Percentiles rank a stretch among this genome's conserved stretches.
phyloP scores from a whole-genome alignment of 495 filamentous ascomycete genomes.

The Talaromyces stipitatus region DNA sequence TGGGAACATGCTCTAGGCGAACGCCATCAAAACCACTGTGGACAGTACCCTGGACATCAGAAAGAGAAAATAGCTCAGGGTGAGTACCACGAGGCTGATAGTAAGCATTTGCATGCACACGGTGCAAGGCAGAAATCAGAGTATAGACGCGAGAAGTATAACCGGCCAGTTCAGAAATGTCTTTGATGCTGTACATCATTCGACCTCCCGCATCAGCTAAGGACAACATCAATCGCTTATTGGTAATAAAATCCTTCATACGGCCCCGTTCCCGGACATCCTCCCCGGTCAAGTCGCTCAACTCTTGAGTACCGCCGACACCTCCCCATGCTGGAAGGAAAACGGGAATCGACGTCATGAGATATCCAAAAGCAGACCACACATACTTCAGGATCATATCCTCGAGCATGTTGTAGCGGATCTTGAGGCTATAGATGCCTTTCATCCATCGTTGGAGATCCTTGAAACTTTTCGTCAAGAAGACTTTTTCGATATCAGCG shows the following conservation, averaged over 20 bases:
- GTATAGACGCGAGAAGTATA: slow-evolving; percentile 96
- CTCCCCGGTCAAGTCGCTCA: slow-evolving; percentile 32
- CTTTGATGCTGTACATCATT: slow-evolving; percentile 99
- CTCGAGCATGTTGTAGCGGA: slow-evolving; percentile 97
- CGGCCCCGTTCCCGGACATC: slow-evolving; percentile 65
- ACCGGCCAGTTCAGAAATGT: slow-evolving; percentile 86
- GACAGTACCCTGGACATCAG: slow-evolving; percentile 84
- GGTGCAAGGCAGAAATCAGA: slow-evolving; percentile 86
- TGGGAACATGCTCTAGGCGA: slow-evolving; percentile 84
- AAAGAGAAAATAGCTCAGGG: slow-evolving; percentile 77
- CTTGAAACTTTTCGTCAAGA: slow-evolving; percentile 83
- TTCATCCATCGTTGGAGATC: slow-evolving; percentile 94
- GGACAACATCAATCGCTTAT: slow-evolving; percentile 97
- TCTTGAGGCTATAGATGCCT: slow-evolving; percentile 89
- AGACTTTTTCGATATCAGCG: slow-evolving; percentile 82
- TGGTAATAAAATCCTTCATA: slow-evolving; percentile 99
- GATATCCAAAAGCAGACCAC: slow-evolving; percentile 96
- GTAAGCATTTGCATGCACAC: slow-evolving; percentile 87
- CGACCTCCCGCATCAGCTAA: slow-evolving; percentile 92
- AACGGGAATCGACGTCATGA: slow-evolving; percentile 84
- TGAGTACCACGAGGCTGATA: slow-evolving; percentile 56
- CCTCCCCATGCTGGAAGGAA: slow-evolving; percentile 96
- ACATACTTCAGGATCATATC: slow-evolving; percentile 97
- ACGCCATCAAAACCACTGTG: slow-evolving; percentile 94
- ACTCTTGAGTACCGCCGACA: slow-evolving; percentile 61